Evolutionary conservation across 305 asterid genomes (phyloP), one percentile per base, ranked within the genome.

Genomic region (Fraxinus sp.): DNA sequence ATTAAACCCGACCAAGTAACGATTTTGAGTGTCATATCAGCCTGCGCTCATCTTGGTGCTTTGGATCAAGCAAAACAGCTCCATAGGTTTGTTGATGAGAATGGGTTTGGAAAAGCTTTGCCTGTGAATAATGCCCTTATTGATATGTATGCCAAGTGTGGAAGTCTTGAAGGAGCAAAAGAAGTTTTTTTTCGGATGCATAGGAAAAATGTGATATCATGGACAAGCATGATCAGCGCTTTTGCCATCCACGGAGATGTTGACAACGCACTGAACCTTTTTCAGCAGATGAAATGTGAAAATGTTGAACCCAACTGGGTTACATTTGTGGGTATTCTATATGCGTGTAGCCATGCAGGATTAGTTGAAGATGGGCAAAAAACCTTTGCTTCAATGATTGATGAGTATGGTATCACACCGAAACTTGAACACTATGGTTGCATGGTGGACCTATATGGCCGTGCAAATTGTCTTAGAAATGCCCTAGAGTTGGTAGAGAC

Each of bases 131-230:
- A 93, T 74, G 98, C 98, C 77, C 88, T 95, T 26, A 87, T 93
- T 75, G 95, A 92, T 82, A 95, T 93, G 98, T 93, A 91, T 82
- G 97, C 91, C 49, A 95, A 93, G 80, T 95, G 98, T 79, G 97
- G 98, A 39, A 86, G 82, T 85, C 92, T 95, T 46, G 89, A 86
- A 11, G 83, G 86, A 62, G 97, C 98, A 18, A 86, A 66, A 68
- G 87, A 84, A 80, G 90, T 92, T 35, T 93, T 92, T 32, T 62
- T 4, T 79, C 82, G 62, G 37, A 86, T 95, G 89, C 83, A 16
- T 32, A 83, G 87, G 83, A 93, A 87, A 87, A 92, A 95, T 75
- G 91, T 92, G 28, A 90, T 93, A 72, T 89, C 97, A 37, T 95
- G 98, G 98, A 95, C 93, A 1, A 88, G 92, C 83, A 92, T 93